A percentile compares a stretch with the other conserved stretches of the same genome.
These are phyloP conservation scores for Handroanthus guayacan DNA, from an alignment of 257 asterid species.

Conservation along the genomic window DNA sequence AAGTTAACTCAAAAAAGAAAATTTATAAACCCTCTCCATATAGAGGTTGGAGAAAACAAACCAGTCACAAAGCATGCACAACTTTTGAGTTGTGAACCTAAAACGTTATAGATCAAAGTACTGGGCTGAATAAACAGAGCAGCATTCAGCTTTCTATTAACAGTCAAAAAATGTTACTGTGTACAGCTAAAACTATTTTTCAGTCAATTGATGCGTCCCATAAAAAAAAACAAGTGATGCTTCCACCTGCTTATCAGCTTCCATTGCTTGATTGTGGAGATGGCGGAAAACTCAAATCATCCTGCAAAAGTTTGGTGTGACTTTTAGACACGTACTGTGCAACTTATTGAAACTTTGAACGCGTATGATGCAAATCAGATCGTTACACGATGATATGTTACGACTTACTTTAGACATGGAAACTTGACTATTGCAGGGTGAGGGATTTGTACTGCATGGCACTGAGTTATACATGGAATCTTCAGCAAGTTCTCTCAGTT, in stretches of 20 bases:
- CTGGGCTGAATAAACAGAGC: constrained; percentile 1
- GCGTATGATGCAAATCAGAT: not conserved
- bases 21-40: constrained; percentile 7
- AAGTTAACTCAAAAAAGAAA: constrained; percentile 2
- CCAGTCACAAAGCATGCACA: constrained; percentile 20
- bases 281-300: constrained; percentile 58
- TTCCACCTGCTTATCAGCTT: constrained; percentile 40
- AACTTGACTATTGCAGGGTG: constrained; percentile 64
- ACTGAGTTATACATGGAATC: constrained; percentile 41
- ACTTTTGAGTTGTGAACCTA: constrained; percentile 32
- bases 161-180: constrained; percentile 14
- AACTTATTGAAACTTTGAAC: not conserved
- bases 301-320: constrained; percentile 50
- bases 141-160: constrained; percentile 24
- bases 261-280: constrained; percentile 59
- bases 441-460: constrained; percentile 38
- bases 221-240: no score
- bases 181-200: constrained; percentile 26
- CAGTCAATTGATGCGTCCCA: constrained; percentile 2
- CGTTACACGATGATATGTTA: not conserved
- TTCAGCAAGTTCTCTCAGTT: constrained; percentile 68
- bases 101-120: constrained; percentile 21
- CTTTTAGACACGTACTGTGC: not conserved
- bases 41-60: not conserved
- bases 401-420: constrained; percentile 67